phyloP scores from a whole-genome alignment of 2,329 filamentous ascomycete genomes.

The Elsinoe ampelina region DNA sequence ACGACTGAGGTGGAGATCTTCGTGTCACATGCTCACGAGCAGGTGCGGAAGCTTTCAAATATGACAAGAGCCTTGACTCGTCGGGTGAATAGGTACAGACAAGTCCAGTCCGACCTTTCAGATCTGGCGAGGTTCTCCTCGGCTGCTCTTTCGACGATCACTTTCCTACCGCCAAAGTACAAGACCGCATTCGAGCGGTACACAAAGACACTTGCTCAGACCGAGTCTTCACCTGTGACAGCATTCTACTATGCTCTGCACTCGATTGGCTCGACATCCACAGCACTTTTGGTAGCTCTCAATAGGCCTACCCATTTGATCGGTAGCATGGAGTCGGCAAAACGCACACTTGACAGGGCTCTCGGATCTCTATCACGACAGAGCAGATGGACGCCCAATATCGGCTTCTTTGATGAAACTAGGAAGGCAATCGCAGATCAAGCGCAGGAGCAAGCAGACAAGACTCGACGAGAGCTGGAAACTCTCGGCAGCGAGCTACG shows the following conservation, averaged over 20 bases:
- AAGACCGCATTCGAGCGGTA: slow-evolving; percentile 64
- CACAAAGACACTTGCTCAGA: slow-evolving; percentile 53
- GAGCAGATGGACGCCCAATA: slow-evolving; percentile 63
- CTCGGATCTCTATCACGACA: slow-evolving; percentile 64
- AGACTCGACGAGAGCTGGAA: slow-evolving; percentile 60
- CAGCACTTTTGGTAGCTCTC: slow-evolving; percentile 70
- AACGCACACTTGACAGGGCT: slow-evolving; percentile 68
- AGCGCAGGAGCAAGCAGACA: slow-evolving; percentile 67
- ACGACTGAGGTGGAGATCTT: slow-evolving; percentile 87
- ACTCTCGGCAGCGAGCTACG: slow-evolving; percentile 71
- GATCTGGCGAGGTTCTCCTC: slow-evolving; percentile 52
- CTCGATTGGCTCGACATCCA: slow-evolving; percentile 73
- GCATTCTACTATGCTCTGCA: slow-evolving; percentile 67
- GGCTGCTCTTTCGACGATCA: slow-evolving; percentile 43
- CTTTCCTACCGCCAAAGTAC: slow-evolving; percentile 61
- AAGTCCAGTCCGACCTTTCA: slow-evolving; percentile 56
- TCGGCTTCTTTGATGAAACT: slow-evolving; percentile 69
- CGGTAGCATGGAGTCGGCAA: slow-evolving; percentile 61
- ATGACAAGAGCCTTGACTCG: slow-evolving; percentile 75
- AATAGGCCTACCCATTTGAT: slow-evolving; percentile 72
- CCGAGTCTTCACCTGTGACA: slow-evolving; percentile 62
- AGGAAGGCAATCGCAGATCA: slow-evolving; percentile 74
- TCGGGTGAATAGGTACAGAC: slow-evolving; percentile 63
- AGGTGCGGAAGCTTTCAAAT: slow-evolving; percentile 74
- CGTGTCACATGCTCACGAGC: slow-evolving; percentile 80